Percentiles rank a stretch among this genome's conserved stretches.
These are phyloP conservation scores for Colletotrichum truncatum DNA, from an alignment of 2,329 filamentous ascomycete species.

Conservation along the genomic window DNA sequence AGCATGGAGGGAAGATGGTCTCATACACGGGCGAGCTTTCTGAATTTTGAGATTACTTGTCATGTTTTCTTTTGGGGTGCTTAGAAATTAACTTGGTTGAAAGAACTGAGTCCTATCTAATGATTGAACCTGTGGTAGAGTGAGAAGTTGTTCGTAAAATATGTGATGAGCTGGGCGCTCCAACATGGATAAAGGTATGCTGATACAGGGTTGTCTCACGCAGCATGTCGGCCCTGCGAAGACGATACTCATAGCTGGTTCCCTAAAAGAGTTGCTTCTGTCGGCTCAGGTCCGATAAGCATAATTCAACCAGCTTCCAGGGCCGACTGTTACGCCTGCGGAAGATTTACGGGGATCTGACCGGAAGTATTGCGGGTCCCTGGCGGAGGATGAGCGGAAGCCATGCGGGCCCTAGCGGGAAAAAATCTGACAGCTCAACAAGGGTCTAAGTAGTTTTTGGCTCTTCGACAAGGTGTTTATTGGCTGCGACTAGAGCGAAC, in stretches of 20 bases:
- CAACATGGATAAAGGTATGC: too few species aligned
- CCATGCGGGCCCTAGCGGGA: neutral
- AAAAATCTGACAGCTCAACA: neutral
- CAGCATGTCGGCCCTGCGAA: too few species aligned
- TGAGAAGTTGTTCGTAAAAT: too few species aligned
- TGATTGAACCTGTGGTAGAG: too few species aligned
- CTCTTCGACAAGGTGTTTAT: neutral
- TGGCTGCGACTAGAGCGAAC: too few species aligned
- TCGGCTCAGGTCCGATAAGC: neutral
- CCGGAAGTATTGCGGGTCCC: neutral
- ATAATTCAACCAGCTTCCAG: neutral
- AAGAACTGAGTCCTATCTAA: too few species aligned
- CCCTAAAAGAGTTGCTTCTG: neutral
- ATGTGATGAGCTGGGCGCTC: too few species aligned
- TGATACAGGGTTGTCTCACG: too few species aligned
- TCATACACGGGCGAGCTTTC: conserved; percentile 21
- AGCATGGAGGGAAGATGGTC: conserved; percentile 35
- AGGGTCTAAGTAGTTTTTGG: neutral
- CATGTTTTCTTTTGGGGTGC: neutral
- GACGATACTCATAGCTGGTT: neutral
- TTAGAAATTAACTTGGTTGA: neutral
- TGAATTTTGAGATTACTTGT: neutral
- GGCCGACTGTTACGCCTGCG: neutral
- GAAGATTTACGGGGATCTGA: neutral
- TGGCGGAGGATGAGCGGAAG: neutral